Evolutionary conservation across 495 filamentous ascomycete genomes (phyloP).

Genomic region (Neurospora sp.): DNA sequence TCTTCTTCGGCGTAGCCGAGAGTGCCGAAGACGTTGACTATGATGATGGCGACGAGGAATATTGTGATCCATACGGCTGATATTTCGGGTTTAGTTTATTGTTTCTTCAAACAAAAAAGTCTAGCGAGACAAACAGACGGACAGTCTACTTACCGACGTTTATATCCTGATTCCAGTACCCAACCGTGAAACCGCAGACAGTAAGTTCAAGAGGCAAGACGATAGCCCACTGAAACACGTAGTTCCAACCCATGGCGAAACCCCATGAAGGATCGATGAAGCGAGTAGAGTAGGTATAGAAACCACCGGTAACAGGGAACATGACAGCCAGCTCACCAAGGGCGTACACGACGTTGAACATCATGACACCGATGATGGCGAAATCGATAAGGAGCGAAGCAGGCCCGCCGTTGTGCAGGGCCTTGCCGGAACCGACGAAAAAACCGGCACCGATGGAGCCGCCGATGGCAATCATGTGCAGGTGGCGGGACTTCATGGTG

Average conservation of each 20-base stretch:
- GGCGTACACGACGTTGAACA: slow-evolving; percentile 54
- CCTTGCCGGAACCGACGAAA: slow-evolving; percentile 44
- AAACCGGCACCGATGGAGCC: slow-evolving; percentile 62
- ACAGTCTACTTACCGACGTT: slow-evolving; percentile 32
- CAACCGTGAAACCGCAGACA: slow-evolving; percentile 43
- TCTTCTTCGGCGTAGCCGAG: slow-evolving; percentile 65
- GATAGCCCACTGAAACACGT: slow-evolving; percentile 55
- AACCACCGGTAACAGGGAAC: slow-evolving; percentile 53
- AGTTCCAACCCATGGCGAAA: slow-evolving; percentile 83
- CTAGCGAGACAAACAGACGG: too few species aligned
- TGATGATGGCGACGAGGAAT: slow-evolving; percentile 42
- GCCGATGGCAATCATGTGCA: slow-evolving; percentile 72
- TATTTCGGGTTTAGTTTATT: background rate
- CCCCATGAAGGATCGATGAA: slow-evolving; percentile 73
- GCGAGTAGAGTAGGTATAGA: slow-evolving; percentile 59
- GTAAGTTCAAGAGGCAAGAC: slow-evolving; percentile 48
- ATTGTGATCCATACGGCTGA: slow-evolving; percentile 54
- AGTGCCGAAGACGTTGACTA: slow-evolving; percentile 64
- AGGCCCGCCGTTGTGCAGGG: slow-evolving; percentile 36
- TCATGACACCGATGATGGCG: slow-evolving; percentile 45
- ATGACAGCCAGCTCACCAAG: slow-evolving; percentile 66
- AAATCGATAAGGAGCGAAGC: slow-evolving; percentile 44
- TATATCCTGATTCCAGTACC: slow-evolving; percentile 45
- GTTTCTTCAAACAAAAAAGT: too few species aligned
- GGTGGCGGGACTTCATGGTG: slow-evolving; percentile 52